Evolutionary conservation across 306 rosid species (phyloP).

Genomic region (Lagenaria siceraria): DNA sequence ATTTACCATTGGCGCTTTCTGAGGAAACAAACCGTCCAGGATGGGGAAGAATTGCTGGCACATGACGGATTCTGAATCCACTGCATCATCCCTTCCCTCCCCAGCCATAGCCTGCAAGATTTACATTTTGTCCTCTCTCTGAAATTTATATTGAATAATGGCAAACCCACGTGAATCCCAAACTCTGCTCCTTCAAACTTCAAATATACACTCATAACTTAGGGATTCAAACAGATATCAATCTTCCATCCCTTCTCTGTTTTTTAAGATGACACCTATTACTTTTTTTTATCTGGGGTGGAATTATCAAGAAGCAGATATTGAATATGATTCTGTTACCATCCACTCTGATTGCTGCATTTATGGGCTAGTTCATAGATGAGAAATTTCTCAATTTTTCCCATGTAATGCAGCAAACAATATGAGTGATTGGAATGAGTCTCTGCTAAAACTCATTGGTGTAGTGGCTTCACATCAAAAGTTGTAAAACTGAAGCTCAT

Average conservation of each 20-base stretch:
- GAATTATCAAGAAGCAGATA: background rate
- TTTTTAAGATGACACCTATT: background rate
- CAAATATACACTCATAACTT: background rate
- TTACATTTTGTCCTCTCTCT: constrained; percentile 4
- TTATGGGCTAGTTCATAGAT: background rate
- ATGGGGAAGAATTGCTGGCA: constrained; percentile 8
- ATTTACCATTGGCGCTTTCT: constrained; percentile 4
- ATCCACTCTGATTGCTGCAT: background rate
- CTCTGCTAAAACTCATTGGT: background rate
- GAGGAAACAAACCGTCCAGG: background rate
- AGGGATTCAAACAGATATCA: background rate
- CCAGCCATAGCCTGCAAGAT: background rate
- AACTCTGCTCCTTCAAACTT: background rate
- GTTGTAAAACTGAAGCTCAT: background rate
- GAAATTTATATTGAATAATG: background rate
- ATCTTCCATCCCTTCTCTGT: background rate
- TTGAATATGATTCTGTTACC: background rate
- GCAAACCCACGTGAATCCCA: constrained; percentile 9
- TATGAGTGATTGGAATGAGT: background rate
- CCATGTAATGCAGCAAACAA: background rate
- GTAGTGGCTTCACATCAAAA: background rate
- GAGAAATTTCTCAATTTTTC: background rate
- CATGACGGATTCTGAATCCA: background rate
- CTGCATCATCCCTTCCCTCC: background rate
- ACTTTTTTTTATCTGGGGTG: background rate